Evolutionary conservation across 148 eudicot genomes (phyloP), one percentile per base, ranked within the genome.

Genomic region (Fagopyrum tataricum): DNA sequence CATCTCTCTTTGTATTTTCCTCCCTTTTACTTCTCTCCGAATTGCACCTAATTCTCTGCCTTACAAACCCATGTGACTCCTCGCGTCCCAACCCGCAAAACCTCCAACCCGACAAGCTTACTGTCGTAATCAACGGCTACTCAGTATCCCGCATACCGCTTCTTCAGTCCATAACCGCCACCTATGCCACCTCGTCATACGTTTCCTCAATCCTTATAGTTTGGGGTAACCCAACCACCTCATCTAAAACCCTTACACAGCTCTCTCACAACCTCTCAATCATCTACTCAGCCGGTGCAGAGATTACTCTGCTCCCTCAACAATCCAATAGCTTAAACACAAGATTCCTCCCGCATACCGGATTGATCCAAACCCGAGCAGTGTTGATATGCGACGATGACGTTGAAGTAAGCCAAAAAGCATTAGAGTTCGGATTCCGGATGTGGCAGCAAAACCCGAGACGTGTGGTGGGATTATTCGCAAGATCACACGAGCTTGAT

Each of bases 341-440:
- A 67, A 82, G 97, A 11, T 94, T 94, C 79, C 84, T 86, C 72
- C 98, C 98, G 21, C 88, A 85, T 55, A 84, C 76, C 21, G 74
- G 11, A 7, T 18, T 77, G 72, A 89, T 91, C 78, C 53, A 18
- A 23, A 93, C 98, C 56, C 87, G 88, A 11, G 86, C 87, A 24
- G 93, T 93, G 44, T 75, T 91, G 69, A 78, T 93, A 73, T 89
- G 88, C 66, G 98, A 93, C 71, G 98, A 91, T 71, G 98, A 93
- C 70, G 78, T 93, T 31, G 87, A 87, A 23, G 85, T 82, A 18
- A 88, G 85, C 37, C 48, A 69, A n/a, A 81, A 79, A 11, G 81
- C 92, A 0, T 41, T 91, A 4, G 85, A 85, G 42, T 93, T 93
- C 71, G 90, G 93, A 0, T 86, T 91, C 78, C 73, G 41, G 24